Percentiles rank a stretch among this genome's conserved stretches.
Evolutionary conservation across 1,139 yeast genomes (phyloP).

Genomic region (Magnusiomyces fungicola): DNA sequence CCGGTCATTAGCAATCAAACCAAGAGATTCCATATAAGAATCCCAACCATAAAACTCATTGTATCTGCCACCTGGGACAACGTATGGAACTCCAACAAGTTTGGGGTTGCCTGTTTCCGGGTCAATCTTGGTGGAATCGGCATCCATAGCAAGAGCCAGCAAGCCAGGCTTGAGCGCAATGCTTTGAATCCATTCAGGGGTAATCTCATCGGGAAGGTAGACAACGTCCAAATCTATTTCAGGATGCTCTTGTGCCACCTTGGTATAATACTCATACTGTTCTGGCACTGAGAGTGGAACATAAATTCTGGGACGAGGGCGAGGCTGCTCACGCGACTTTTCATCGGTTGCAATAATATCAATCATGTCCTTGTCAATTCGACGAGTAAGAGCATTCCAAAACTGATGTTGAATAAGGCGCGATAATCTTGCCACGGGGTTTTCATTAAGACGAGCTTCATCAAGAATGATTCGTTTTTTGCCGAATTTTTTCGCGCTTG

Average conservation of each 20-base stretch:
- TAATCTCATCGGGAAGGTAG: conserved; percentile 52
- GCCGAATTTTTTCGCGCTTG: conserved; percentile 78
- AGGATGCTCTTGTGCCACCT: conserved; percentile 49
- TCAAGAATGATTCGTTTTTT: conserved; percentile 70
- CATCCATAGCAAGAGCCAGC: conserved; percentile 66
- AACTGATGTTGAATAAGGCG: conserved; percentile 71
- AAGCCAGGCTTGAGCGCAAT: conserved; percentile 81
- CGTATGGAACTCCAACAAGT: conserved; percentile 70
- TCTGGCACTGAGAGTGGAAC: conserved; percentile 64
- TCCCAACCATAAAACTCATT: conserved; percentile 99
- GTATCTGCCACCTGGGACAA: conserved; percentile 96
- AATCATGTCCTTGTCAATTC: conserved; percentile 54
- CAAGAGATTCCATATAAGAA: conserved; percentile 86
- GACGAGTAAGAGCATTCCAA: conserved; percentile 76
- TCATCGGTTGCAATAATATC: conserved; percentile 71
- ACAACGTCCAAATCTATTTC: conserved; percentile 66
- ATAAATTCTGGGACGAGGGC: conserved; percentile 62
- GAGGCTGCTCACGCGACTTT: conserved; percentile 54
- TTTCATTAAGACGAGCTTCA: conserved; percentile 77
- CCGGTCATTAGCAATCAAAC: conserved; percentile 62
- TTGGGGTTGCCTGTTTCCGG: conserved; percentile 40
- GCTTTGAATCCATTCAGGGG: conserved; percentile 64
- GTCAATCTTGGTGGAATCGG: conserved; percentile 23
- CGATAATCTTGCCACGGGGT: conserved; percentile 73
- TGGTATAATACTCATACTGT: conserved; percentile 61